Evolutionary conservation across 1,139 yeast genomes (phyloP), one percentile per base, ranked within the genome.

Genomic region (Geotrichum fermentans): DNA sequence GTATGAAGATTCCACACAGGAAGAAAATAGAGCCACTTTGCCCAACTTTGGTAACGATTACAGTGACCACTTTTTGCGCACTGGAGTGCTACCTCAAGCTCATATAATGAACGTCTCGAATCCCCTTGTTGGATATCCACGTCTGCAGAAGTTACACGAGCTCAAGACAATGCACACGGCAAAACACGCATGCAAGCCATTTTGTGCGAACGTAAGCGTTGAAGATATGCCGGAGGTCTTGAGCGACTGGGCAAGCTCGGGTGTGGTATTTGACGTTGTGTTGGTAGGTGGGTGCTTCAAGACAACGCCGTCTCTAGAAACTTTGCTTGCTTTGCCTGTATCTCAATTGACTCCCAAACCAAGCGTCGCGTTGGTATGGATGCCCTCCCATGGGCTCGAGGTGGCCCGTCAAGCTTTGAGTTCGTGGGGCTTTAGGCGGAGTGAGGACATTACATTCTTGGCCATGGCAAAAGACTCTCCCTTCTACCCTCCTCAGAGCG

Each of bases 261-360:
- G 75, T 3, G 61, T 85, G 37, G 78, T 78, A 52, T 90, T 90
- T 66, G 97, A 90, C 63, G 95, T 89, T 10, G 83, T 90, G 10
- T 85, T 90, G 95, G 79, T 90, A 45, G 96, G 96, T 0, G 94
- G 95, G 1, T 71, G 92, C 52, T 75, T 83, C 1, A 89, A 83
- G 54, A 81, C 81, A 57, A 89, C 83, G 54, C 55, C 55, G 2
- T 72, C 82, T 18, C 73, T 78, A 40, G 83, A 85, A 0, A 59
- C 81, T 2, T 69, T 89, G 30, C 66, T 76, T 4, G 75, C 75
- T 56, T 67, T 90, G 49, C 96, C 96, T 0, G 71, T 90, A 14
- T 82, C 80, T 55, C 79, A 73, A 58, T 68, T 90, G 34, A 81
- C 95, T 52, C 77, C 95, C 1, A 82, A 83, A 54, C 97, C 97